phyloP scores from a whole-genome alignment of 768 basidiomycete species.

The Trametes coccinea region DNA sequence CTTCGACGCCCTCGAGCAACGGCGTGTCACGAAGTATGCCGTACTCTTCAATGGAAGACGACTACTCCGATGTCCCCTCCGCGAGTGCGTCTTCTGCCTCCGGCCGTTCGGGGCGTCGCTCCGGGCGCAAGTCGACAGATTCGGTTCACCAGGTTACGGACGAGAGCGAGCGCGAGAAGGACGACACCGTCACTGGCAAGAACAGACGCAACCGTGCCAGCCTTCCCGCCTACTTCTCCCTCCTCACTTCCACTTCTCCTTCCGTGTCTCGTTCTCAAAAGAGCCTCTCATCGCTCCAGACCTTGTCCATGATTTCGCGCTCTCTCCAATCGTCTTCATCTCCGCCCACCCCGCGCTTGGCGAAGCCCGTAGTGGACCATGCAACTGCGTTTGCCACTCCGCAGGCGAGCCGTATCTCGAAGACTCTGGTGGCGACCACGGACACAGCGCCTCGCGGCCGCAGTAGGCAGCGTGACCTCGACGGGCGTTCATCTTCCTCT shows the following conservation, averaged over 20 bases:
- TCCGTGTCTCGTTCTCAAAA: conserved; percentile 22
- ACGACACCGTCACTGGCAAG: conserved; percentile 34
- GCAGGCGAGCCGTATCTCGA: conserved; percentile 15
- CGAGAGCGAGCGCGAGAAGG: conserved; percentile 36
- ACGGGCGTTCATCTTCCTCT: conserved; percentile 28
- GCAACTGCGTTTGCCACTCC: conserved; percentile 24
- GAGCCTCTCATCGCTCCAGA: conserved; percentile 21
- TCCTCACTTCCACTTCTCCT: conserved; percentile 46
- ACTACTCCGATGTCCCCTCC: conserved; percentile 45
- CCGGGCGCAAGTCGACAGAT: conserved; percentile 19
- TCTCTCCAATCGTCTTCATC: conserved; percentile 27
- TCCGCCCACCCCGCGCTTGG: conserved; percentile 30
- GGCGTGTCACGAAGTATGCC: conserved; percentile 27
- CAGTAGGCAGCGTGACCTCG: conserved; percentile 26
- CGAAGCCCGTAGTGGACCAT: conserved; percentile 25
- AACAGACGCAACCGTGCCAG: conserved; percentile 64
- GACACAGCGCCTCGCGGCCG: conserved; percentile 27
- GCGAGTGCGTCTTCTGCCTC: conserved; percentile 22
- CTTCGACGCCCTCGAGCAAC: conserved; percentile 35
- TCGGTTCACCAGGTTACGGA: conserved; percentile 16
- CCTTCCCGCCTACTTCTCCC: conserved; percentile 74
- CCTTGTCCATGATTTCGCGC: conserved; percentile 27
- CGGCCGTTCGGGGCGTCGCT: conserved; percentile 34
- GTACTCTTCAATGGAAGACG: conserved; percentile 30
- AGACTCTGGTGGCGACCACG: conserved; percentile 8